Percentiles rank a stretch among this genome's conserved stretches.
These are phyloP conservation scores for Cyclostephanos invisitatus DNA, from an alignment of 108 stramenopile genomes.

Conservation along the genomic window DNA sequence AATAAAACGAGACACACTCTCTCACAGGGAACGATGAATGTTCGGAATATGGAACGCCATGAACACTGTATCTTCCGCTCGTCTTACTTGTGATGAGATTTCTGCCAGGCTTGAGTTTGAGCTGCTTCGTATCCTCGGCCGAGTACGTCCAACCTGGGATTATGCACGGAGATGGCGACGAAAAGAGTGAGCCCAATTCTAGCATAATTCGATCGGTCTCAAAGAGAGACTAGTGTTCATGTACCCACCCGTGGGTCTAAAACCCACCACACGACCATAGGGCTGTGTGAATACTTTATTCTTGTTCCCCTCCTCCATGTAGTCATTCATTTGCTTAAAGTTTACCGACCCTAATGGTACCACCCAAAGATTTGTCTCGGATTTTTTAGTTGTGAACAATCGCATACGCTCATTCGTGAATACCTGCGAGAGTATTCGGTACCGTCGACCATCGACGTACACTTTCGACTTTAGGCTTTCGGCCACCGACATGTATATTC, in stretches of 20 bases:
- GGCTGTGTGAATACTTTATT: constrained; percentile 47
- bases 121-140: constrained; percentile 20
- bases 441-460: constrained; percentile 80
- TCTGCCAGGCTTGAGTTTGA: constrained; percentile 21
- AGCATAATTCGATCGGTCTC: background rate
- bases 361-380: constrained; percentile 74
- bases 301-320: constrained; percentile 56
- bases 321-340: constrained; percentile 75
- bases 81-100: constrained; percentile 52
- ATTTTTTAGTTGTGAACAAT: constrained; percentile 66
- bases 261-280: constrained; percentile 63
- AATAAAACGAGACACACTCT: background rate
- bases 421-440: constrained; percentile 65
- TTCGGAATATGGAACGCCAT: constrained; percentile 90
- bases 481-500: constrained; percentile 87
- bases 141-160: constrained; percentile 42
- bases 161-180: background rate
- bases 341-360: constrained; percentile 83
- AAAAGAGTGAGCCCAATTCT: too few species aligned
- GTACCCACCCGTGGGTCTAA: constrained; percentile 63
- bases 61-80: constrained; percentile 60
- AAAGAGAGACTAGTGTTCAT: background rate
- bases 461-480: constrained; percentile 63
- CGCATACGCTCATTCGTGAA: constrained; percentile 59
- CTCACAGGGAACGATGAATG: constrained; percentile 75